Evolutionary conservation across 768 basidiomycete genomes (phyloP), one percentile per base, ranked within the genome.

Genomic region (Mycena galopus): DNA sequence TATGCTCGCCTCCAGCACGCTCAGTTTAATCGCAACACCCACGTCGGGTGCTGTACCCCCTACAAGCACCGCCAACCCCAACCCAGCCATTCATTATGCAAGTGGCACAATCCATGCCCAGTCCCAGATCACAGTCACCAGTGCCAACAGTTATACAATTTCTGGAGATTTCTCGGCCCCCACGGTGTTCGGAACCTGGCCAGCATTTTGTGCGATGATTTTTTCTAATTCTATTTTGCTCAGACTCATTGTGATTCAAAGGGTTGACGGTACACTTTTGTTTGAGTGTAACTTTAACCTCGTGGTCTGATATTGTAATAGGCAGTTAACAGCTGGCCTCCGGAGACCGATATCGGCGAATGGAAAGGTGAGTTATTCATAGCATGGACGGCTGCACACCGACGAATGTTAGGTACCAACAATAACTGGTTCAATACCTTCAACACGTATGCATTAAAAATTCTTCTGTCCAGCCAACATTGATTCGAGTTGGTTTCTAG

Each of bases 371-470:
- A 1, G 25, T n/a, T 5, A 7, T 32, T 4, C 23, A 11, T 5
- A 37, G 25, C 27, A n/a, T 19, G 17, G 9, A 11, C 2, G 51
- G 25, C 3, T 11, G 16, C 25, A 16, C n/a, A 17, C 4, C 37
- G n/a, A 9, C 37, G 19, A 7, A 30, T 61, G 9, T 44, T 29
- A 63, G 84, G 85, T 33, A 85, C 84, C 11, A 77, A 78, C 32
- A 77, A 85, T 69, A 86, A 83, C 71, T 86, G 86, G 86, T 85
- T 76, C 73, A 82, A 86, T 73, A 86, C 85, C 1, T 86, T 86
- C 78, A 86, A 86, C 73, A 86, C 85, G 4, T 74, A 69, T 39
- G 8, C 42, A 11, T n/a, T n/a, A 14, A 7, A 61, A 53, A 2
- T n/a, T 19, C 7, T n/a, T 55, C 7, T 47, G 4, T 35, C 17